Evolutionary conservation across 1,284 basidiomycete species (phyloP).

Genomic region (Vanrija sp.): DNA sequence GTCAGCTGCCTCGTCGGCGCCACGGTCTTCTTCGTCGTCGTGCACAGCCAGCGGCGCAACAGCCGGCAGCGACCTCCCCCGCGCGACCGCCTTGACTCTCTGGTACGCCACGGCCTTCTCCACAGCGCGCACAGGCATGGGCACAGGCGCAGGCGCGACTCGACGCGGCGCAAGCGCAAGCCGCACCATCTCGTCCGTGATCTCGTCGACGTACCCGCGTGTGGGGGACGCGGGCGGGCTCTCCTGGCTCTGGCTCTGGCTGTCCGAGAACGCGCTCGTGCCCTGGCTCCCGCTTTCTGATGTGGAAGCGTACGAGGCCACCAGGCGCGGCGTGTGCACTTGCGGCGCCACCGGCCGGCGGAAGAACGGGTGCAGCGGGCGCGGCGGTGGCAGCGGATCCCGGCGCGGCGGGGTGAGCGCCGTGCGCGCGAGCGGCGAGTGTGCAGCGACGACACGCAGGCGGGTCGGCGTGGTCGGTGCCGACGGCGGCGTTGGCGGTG

Average conservation of each 20-base stretch:
- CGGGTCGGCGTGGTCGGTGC: not conserved
- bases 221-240: no score
- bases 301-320: constrained; percentile 2
- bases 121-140: not conserved
- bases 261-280: not conserved
- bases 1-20: not conserved
- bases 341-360: not conserved
- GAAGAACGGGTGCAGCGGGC: constrained; percentile 7
- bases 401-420: not conserved
- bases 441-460: constrained; percentile 13
- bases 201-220: no score
- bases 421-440: constrained; percentile 2
- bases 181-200: no score
- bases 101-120: not conserved
- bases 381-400: not conserved
- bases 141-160: no score
- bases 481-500: not conserved
- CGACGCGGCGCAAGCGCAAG: no score
- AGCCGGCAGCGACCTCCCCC: no score
- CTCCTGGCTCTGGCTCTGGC: no score
- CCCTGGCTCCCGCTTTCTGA: constrained; percentile 1
- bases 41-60: no score
- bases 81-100: no score
- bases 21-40: not conserved
- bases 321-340: not conserved